A percentile compares a stretch with the other conserved stretches of the same genome.
These are phyloP conservation scores for Boletus fagicola DNA, from an alignment of 768 basidiomycete species.

Conservation along the genomic window DNA sequence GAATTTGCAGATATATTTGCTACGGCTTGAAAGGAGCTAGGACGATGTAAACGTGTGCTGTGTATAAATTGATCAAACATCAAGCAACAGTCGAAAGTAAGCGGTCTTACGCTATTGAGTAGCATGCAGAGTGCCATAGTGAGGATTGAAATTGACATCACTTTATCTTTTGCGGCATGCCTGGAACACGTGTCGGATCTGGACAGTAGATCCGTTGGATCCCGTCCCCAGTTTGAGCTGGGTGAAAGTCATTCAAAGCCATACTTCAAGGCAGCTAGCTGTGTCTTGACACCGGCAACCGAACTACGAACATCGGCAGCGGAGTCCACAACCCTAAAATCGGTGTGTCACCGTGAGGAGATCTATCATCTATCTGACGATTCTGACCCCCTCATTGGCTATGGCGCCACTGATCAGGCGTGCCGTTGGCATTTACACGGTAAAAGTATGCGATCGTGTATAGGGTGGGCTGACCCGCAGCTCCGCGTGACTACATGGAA, in stretches of 20 bases:
- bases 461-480: background rate
- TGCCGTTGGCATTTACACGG: background rate
- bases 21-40: background rate
- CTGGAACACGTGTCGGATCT: slow-evolving; percentile 8
- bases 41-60: background rate
- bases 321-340: background rate
- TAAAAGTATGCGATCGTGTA: background rate
- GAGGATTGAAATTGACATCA: slow-evolving; percentile 5
- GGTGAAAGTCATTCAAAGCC: background rate
- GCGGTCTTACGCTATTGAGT: background rate
- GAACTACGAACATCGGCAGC: background rate
- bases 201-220: background rate
- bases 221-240: background rate
- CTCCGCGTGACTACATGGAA: background rate
- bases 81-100: background rate
- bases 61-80: slow-evolving; percentile 1
- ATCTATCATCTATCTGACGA: background rate
- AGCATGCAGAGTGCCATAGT: background rate
- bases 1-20: slow-evolving; percentile 59
- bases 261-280: background rate
- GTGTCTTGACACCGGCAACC: background rate
- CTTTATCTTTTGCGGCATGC: slow-evolving; percentile 6
- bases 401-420: background rate
- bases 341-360: background rate
- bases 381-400: background rate